These are phyloP conservation scores for Persicaria tinctoria DNA, from an alignment of 148 eudicot species.

Conservation along the genomic window DNA sequence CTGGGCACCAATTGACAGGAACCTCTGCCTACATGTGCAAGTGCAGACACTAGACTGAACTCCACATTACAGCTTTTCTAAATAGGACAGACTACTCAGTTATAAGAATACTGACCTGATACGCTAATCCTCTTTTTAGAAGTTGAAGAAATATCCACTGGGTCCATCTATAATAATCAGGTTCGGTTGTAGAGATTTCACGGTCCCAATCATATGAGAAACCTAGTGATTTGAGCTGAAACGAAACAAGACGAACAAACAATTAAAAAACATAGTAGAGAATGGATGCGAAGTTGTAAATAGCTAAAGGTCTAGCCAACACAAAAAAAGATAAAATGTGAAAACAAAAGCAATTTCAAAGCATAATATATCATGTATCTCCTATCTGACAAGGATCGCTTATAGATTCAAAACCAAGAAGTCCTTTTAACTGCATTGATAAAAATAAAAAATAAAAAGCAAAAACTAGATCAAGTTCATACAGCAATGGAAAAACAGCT, in stretches of 20 bases:
- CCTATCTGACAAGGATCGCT: not conserved
- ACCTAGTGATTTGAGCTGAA: constrained; percentile 86
- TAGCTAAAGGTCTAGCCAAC: not conserved
- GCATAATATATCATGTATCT: not conserved
- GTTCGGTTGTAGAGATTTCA: constrained; percentile 94
- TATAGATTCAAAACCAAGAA: not conserved
- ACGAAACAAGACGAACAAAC: constrained; percentile 18
- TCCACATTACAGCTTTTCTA: not conserved
- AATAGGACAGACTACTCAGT: not conserved
- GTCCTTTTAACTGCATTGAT: not conserved
- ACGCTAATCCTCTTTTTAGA: constrained; percentile 84
- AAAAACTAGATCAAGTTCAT: constrained; percentile 1
- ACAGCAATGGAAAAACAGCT: not conserved
- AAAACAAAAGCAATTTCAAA: not conserved
- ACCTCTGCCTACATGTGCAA: constrained; percentile 67
- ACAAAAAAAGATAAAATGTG: not conserved
- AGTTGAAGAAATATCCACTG: constrained; percentile 99
- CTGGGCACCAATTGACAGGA: constrained; percentile 99
- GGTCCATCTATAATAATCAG: constrained; percentile 95
- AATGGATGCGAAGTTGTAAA: no score
- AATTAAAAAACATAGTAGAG: not conserved
- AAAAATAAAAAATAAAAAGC: not conserved
- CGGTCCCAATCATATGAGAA: constrained; percentile 99
- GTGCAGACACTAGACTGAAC: not conserved
- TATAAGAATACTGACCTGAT: constrained; percentile 50